Evolutionary conservation across 1,284 basidiomycete species (phyloP).

Genomic region (Rhodotorula sp.): DNA sequence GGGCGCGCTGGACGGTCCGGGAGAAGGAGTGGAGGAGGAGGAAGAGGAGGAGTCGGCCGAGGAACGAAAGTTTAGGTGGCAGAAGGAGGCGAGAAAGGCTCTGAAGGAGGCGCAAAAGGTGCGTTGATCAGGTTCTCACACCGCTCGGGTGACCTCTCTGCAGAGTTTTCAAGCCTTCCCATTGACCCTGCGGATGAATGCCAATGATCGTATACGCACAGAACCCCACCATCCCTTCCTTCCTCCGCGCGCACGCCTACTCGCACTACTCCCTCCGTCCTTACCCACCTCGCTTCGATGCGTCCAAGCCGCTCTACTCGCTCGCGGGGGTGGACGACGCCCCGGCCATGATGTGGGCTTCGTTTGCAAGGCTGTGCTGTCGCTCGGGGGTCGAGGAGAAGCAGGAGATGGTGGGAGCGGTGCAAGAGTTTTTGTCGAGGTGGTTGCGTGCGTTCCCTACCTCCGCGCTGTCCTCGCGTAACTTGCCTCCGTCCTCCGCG

Average conservation of each 20-base stretch:
- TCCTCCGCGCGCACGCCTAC: slow-evolving; percentile 14
- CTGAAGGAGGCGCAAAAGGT: slow-evolving; percentile 11
- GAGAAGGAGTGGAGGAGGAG: not conserved
- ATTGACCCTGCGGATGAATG: not conserved
- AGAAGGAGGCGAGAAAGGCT: slow-evolving; percentile 1
- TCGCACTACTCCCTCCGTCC: not conserved
- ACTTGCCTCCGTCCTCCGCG: too few species aligned
- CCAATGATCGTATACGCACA: not conserved
- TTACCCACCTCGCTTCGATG: not conserved
- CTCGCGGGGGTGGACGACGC: not conserved
- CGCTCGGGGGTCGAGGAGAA: not conserved
- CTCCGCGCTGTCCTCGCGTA: too few species aligned
- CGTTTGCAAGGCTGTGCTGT: slow-evolving; percentile 15
- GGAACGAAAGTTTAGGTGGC: slow-evolving; percentile 15
- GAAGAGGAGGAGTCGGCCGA: not conserved
- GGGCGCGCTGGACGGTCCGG: not conserved
- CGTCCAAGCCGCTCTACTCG: not conserved
- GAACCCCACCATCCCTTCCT: not conserved
- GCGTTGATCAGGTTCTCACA: not conserved
- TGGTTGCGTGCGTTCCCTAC: slow-evolving; percentile 21
- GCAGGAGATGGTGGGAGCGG: slow-evolving; percentile 1
- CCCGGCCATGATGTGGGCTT: not conserved
- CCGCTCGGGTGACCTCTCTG: not conserved
- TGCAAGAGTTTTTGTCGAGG: slow-evolving; percentile 11
- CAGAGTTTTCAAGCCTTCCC: too few species aligned